A percentile compares a stretch with the other conserved stretches of the same genome.
phyloP scores from a whole-genome alignment of 2,329 filamentous ascomycete genomes.

The Teratosphaeria nubilosa region DNA sequence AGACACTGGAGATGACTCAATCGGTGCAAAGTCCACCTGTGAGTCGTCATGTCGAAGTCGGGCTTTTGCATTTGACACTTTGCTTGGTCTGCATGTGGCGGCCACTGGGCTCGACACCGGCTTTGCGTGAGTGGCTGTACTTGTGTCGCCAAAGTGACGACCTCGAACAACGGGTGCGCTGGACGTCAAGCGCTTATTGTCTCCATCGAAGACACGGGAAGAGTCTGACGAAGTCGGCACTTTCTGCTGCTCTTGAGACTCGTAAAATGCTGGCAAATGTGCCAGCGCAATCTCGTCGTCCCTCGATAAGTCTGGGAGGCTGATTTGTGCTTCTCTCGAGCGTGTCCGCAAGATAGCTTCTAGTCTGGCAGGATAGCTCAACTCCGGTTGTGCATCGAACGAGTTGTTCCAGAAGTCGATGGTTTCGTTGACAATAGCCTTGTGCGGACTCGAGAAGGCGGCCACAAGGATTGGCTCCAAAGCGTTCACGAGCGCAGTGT shows the following conservation, averaged over 20 bases:
- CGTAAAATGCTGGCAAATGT: conserved; percentile 17
- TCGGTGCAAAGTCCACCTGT: conserved; percentile 65
- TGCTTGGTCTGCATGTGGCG: neutral
- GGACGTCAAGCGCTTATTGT: neutral
- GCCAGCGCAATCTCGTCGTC: conserved; percentile 27
- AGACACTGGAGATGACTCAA: conserved; percentile 46
- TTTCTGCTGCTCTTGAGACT: conserved; percentile 6
- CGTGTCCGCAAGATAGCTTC: conserved; percentile 53
- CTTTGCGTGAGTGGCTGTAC: neutral
- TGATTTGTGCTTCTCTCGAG: conserved; percentile 43
- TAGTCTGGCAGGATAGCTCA: conserved; percentile 57
- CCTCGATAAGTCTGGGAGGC: conserved; percentile 39
- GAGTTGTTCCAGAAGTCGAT: conserved; percentile 59
- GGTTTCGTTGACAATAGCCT: conserved; percentile 40
- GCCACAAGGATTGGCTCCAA: conserved; percentile 42
- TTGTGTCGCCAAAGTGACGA: neutral
- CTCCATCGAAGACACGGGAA: neutral
- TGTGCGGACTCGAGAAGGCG: conserved; percentile 44
- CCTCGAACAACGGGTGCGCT: neutral
- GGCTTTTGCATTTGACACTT: conserved; percentile 28
- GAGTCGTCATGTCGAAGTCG: conserved; percentile 69
- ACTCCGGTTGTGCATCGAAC: conserved; percentile 49
- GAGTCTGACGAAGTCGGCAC: neutral
- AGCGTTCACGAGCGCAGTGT: conserved; percentile 45
- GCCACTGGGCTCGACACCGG: neutral